Conservation (phyloP, 371 early-diverging fungal species). For the Mortierella sp. region DNA sequence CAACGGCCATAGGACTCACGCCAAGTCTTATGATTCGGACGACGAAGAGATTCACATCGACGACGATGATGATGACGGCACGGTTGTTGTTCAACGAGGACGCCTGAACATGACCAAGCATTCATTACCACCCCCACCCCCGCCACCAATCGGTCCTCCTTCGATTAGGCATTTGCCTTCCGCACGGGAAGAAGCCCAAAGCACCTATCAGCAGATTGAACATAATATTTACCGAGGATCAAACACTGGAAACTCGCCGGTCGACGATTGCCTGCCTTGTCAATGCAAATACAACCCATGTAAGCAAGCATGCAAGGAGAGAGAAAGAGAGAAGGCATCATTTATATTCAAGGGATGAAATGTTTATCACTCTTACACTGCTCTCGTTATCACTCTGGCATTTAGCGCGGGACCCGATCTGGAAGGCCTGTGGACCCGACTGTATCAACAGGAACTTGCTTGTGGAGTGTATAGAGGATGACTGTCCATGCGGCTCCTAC, state of each 20-base stretch:
- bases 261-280: slow-evolving; percentile 84
- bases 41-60: slow-evolving; percentile 46
- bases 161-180: slow-evolving; percentile 40
- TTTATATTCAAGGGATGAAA: too few relatives aligned
- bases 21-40: slow-evolving; percentile 23
- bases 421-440: slow-evolving; percentile 87
- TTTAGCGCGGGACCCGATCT: slow-evolving; percentile 41
- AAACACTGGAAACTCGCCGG: slow-evolving; percentile 74
- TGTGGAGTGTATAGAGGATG: slow-evolving; percentile 90
- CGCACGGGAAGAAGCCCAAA: slow-evolving; percentile 59
- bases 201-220: slow-evolving; percentile 68
- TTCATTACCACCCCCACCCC: slow-evolving; percentile 41
- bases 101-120: slow-evolving; percentile 15
- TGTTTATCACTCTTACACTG: not conserved
- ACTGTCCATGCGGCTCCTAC: slow-evolving; percentile 89
- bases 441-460: slow-evolving; percentile 92
- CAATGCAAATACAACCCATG: slow-evolving; percentile 81
- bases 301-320: slow-evolving; percentile 26
- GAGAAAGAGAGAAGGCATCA: too few relatives aligned
- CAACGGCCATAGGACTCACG: slow-evolving; percentile 11
- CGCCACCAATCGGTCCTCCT: slow-evolving; percentile 52
- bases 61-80: slow-evolving; percentile 28
- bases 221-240: slow-evolving; percentile 75
- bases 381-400: too few relatives aligned
- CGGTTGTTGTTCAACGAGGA: slow-evolving; percentile 1